Evolutionary conservation across 106 monocot genomes (phyloP), one percentile per base, ranked within the genome.

Genomic region (Acorus calamus): DNA sequence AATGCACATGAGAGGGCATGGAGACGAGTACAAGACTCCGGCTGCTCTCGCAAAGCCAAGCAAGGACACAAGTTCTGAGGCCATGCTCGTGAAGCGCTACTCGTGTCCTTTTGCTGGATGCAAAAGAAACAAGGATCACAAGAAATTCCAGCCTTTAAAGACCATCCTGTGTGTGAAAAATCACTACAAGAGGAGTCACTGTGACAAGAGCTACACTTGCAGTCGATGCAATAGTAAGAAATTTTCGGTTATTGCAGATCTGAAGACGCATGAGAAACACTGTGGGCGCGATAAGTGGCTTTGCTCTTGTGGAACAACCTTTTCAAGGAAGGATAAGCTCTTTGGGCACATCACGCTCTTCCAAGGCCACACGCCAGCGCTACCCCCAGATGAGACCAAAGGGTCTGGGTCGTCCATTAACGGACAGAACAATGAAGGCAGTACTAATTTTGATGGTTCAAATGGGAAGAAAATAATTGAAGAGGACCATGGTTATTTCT

Each of bases 1-100:
- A 56, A 94, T 94, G 94, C 94, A 94, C 52, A 94, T 94, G 94
- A 79, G 94, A 75, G 94, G 94, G 54, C 94, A 94, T 62, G 94
- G 94, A 7, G 89, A 94, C 4, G 86, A 94, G 78, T 94, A 89
- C 75, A 94, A 94, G 62, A 84, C 70, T 28, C 76, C 81, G 0
- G 86, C 89, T 43, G 89, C 94, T 0, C 89, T 94, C 63, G 83
- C 94, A 11, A 94, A 94, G 68, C 94, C 94, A 5, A 53, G 50
- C 44, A 89, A 77, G 66, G 94, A 82, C 5, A 41, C 50, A 7
- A 74, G 56, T 59, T 72, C 74, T 0, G 83, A 83, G 48, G 62
- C 66, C 0, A 46, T 52, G n/a, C 74, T 53, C 2, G 53, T 78
- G 11, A 94, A 71, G 75, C 71, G 94, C 44, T 94, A 90, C 49